Conservation (phyloP, 257 asterid genomes). For the Solanum peruvianum region DNA sequence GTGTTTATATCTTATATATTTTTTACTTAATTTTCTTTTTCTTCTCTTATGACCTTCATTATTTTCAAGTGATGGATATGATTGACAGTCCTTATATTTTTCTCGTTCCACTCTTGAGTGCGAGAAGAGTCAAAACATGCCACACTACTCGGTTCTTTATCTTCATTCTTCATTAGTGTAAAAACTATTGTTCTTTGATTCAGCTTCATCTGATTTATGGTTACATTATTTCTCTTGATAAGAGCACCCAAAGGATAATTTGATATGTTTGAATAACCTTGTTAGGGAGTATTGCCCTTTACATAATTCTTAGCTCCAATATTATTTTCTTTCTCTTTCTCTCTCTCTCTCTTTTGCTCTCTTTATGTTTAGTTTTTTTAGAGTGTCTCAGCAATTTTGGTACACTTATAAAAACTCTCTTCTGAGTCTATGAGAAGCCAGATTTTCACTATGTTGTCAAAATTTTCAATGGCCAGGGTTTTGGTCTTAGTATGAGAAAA, state of each 20-base stretch:
- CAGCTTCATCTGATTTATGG: conserved; percentile 39
- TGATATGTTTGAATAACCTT: no score
- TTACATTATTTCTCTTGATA: conserved; percentile 36
- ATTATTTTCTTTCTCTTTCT: no score
- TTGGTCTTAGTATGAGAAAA: no score
- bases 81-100: conserved; percentile 42
- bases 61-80: conserved; percentile 42
- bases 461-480: no score
- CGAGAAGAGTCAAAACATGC: conserved; percentile 75
- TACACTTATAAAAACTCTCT: no score
- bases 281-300: no score
- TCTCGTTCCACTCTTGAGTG: conserved; percentile 79
- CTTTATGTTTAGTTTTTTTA: no score
- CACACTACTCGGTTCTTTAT: conserved; percentile 40
- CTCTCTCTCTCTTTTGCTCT: no score
- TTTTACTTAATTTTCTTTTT: conserved; percentile 17
- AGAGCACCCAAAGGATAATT: neutral
- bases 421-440: no score
- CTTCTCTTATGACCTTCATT: conserved; percentile 34
- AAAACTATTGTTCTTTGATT: conserved; percentile 48
- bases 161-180: conserved; percentile 57
- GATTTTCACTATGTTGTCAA: no score
- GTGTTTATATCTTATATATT: conserved; percentile 26
- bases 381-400: no score
- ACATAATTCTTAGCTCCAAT: no score